Conservation (phyloP, 345 rosid species). For the Arabis alpina region DNA sequence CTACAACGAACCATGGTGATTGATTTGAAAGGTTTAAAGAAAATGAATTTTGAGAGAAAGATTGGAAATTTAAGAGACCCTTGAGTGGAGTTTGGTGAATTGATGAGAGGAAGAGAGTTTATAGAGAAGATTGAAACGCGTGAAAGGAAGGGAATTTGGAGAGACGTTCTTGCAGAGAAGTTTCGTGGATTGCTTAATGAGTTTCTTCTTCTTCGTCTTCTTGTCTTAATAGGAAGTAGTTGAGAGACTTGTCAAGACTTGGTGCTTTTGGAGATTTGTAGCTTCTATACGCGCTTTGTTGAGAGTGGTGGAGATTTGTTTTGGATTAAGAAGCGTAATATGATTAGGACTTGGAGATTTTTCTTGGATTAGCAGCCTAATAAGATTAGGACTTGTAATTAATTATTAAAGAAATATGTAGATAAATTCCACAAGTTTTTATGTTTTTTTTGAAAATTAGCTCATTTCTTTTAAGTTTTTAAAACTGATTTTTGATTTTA, state of each 20-base stretch:
- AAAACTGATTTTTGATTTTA: too few species aligned
- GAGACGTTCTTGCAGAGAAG: constrained; percentile 28
- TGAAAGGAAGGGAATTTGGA: constrained; percentile 9
- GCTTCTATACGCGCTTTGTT: constrained; percentile 23
- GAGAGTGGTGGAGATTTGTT: constrained; percentile 16
- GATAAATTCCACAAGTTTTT: too few species aligned
- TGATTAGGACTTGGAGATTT: background rate
- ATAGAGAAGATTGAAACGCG: constrained; percentile 37
- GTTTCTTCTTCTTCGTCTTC: background rate
- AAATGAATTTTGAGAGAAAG: constrained; percentile 2
- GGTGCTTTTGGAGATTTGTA: constrained; percentile 10
- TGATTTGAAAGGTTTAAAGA: background rate
- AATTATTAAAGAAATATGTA: background rate
- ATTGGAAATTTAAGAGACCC: constrained; percentile 19
- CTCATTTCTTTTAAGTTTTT: too few species aligned
- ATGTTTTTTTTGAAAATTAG: too few species aligned
- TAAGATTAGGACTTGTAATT: constrained; percentile 3
- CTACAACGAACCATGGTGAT: constrained; percentile 57
- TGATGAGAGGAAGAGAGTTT: background rate
- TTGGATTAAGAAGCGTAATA: background rate
- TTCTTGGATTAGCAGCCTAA: background rate
- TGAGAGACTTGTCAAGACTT: constrained; percentile 23
- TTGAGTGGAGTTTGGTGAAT: background rate
- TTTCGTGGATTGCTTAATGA: constrained; percentile 23
- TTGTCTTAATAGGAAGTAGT: constrained; percentile 8